Conservation (phyloP, 2,329 filamentous ascomycete species). For the Capronia americana region DNA sequence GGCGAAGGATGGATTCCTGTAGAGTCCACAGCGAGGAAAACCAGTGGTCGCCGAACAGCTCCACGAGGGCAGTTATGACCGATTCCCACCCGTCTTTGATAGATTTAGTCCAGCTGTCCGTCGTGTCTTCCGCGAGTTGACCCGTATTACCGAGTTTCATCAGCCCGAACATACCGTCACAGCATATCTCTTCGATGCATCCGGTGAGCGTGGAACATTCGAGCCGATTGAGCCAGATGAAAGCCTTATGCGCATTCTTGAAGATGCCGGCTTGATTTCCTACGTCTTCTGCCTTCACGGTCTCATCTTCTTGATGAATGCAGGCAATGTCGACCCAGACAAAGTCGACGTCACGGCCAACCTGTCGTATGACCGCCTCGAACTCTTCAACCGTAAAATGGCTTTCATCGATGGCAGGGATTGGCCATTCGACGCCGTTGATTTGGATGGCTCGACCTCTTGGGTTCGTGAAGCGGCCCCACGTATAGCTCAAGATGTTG, state of each 20-base stretch:
- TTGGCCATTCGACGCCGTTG: background rate
- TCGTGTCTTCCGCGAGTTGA: background rate
- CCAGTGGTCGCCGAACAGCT: background rate
- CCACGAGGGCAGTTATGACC: background rate
- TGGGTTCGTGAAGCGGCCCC: background rate
- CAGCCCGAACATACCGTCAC: background rate
- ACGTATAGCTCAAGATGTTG: constrained; percentile 8
- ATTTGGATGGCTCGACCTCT: background rate
- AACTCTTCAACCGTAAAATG: background rate
- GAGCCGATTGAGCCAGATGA: background rate
- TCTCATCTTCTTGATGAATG: constrained; percentile 5
- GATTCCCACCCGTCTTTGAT: background rate
- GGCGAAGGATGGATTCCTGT: constrained; percentile 1
- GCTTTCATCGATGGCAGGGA: background rate
- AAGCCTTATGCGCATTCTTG: background rate
- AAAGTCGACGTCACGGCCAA: background rate
- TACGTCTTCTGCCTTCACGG: background rate
- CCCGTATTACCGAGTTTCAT: background rate
- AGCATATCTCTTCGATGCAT: background rate
- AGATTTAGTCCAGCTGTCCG: background rate
- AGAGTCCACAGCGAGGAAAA: constrained; percentile 4
- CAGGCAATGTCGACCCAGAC: constrained; percentile 4
- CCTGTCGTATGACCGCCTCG: background rate
- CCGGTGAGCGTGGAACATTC: background rate
- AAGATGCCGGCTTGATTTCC: background rate